Conservation (phyloP, 495 filamentous ascomycete genomes). For the Aspergillus leporis region DNA sequence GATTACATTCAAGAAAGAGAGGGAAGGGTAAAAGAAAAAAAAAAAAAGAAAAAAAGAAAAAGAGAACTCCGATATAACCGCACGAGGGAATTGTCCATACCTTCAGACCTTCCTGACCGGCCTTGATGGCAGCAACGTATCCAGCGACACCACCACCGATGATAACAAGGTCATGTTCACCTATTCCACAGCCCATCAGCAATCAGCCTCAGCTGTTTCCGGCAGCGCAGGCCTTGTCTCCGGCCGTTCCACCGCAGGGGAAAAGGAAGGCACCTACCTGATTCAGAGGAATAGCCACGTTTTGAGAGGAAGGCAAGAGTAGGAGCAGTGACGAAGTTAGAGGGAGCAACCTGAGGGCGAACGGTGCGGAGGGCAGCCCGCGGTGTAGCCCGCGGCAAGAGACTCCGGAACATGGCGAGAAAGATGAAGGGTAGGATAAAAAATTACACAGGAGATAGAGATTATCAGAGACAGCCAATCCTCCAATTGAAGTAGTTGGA, state of each 20-base stretch:
- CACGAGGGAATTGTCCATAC: constrained; percentile 45
- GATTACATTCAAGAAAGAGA: too few relatives aligned
- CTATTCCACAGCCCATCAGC: constrained; percentile 45
- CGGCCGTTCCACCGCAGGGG: not conserved
- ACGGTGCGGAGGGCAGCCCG: constrained; percentile 60
- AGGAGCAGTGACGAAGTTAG: constrained; percentile 58
- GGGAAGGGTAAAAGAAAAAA: too few relatives aligned
- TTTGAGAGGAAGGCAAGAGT: constrained; percentile 55
- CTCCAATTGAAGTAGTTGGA: constrained; percentile 29
- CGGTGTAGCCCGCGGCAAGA: constrained; percentile 65
- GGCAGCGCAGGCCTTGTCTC: constrained; percentile 18
- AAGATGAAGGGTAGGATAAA: constrained; percentile 24
- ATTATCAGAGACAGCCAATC: constrained; percentile 25
- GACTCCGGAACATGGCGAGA: constrained; percentile 68
- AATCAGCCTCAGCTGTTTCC: constrained; percentile 22
- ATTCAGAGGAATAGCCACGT: constrained; percentile 76
- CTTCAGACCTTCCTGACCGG: constrained; percentile 96
- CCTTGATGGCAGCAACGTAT: constrained; percentile 99
- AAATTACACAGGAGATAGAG: constrained; percentile 26
- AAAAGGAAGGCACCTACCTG: constrained; percentile 55
- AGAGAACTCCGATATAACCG: constrained; percentile 1
- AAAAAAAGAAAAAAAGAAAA: constrained; percentile 15
- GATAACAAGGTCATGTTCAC: constrained; percentile 89
- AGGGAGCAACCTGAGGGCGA: constrained; percentile 46
- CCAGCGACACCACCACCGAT: constrained; percentile 97